Conservation (phyloP, 2,329 filamentous ascomycete species). For the Aquanectria penicillioides region DNA sequence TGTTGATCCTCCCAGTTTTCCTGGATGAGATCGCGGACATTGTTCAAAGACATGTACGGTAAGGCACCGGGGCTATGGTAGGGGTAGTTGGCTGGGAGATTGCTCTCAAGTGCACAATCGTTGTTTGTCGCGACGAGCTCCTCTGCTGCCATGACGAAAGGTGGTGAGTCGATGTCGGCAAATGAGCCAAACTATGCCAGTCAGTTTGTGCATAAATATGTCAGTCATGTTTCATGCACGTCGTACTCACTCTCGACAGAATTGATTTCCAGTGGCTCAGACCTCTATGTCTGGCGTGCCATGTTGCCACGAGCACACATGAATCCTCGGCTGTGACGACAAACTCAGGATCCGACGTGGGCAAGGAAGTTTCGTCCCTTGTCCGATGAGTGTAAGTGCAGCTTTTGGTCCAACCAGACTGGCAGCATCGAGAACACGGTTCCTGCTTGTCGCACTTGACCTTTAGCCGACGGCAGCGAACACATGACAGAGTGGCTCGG, state of each 20-base stretch:
- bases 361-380: background rate
- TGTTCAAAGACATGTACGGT: background rate
- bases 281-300: background rate
- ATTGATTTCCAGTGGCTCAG: background rate
- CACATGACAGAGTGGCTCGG: background rate
- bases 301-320: background rate
- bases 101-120: background rate
- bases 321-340: background rate
- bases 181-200: too few species aligned
- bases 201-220: background rate
- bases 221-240: background rate
- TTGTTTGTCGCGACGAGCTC: background rate
- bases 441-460: background rate
- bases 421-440: background rate
- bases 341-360: background rate
- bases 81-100: background rate
- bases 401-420: background rate
- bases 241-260: background rate
- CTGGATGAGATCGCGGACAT: background rate
- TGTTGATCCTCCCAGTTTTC: background rate
- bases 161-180: background rate
- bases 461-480: background rate
- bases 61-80: background rate
- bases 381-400: background rate
- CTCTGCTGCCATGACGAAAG: background rate